phyloP scores from a whole-genome alignment of 2,329 filamentous ascomycete species.

The Byssothecium circinans region DNA sequence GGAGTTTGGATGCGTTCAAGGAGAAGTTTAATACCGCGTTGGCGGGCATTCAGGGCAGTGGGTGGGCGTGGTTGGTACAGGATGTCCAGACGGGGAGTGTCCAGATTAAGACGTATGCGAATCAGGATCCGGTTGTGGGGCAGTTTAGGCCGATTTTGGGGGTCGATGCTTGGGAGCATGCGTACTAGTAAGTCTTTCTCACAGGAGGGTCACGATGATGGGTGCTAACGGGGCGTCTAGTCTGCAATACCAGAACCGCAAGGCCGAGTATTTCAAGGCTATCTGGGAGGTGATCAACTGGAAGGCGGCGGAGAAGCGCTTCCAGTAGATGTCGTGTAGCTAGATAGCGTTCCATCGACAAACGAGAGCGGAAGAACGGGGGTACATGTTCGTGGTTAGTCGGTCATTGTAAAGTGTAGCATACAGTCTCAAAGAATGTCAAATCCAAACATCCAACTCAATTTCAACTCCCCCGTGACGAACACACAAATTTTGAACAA shows the following conservation, averaged over 20 bases:
- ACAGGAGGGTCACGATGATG: not conserved
- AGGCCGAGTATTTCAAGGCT: slow-evolving; percentile 91
- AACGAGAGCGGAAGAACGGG: not conserved
- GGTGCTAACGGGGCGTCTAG: slow-evolving; percentile 34
- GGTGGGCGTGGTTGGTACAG: slow-evolving; percentile 66
- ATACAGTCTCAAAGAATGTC: slow-evolving; percentile 3
- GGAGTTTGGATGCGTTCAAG: slow-evolving; percentile 61
- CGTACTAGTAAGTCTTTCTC: slow-evolving; percentile 70
- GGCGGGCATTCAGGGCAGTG: slow-evolving; percentile 66
- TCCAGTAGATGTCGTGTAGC: slow-evolving; percentile 49
- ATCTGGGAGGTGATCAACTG: slow-evolving; percentile 97
- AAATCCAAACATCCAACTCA: not conserved
- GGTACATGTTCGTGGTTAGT: too few relatives aligned
- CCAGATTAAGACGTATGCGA: slow-evolving; percentile 71
- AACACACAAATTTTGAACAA: too few relatives aligned
- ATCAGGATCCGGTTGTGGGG: slow-evolving; percentile 87
- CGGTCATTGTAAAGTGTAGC: slow-evolving; percentile 3
- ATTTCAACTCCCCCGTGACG: too few relatives aligned
- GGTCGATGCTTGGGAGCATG: slow-evolving; percentile 95
- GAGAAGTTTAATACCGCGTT: slow-evolving; percentile 65
- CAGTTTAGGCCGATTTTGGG: slow-evolving; percentile 81
- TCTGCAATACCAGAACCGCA: slow-evolving; percentile 94
- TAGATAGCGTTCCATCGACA: not conserved
- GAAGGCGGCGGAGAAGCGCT: slow-evolving; percentile 82
- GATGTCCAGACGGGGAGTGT: slow-evolving; percentile 63